Conservation (phyloP, 2,329 filamentous ascomycete species). For the Fusarium sterilihyphosum region DNA sequence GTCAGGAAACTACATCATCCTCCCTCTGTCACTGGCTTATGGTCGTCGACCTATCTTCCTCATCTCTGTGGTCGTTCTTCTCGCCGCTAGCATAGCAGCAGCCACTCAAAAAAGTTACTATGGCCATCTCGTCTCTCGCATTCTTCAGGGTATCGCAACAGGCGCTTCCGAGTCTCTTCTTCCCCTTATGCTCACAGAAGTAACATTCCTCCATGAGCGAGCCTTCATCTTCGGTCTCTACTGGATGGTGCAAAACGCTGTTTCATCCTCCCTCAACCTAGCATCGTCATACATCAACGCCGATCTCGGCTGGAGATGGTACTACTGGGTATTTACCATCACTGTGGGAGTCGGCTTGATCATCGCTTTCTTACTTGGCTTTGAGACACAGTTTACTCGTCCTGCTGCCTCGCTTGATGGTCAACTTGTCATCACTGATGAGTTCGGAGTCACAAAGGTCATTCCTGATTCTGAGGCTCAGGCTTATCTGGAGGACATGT, state of each 20-base stretch:
- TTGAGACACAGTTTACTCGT: constrained; percentile 9
- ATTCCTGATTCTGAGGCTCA: constrained; percentile 13
- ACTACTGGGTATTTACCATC: constrained; percentile 16
- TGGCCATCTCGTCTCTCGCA: neutral
- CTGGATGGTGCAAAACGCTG: constrained; percentile 13
- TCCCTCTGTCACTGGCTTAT: neutral
- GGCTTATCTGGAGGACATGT: constrained; percentile 10
- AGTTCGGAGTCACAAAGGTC: constrained; percentile 8
- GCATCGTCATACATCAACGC: constrained; percentile 14
- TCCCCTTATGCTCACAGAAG: constrained; percentile 7
- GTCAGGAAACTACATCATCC: constrained; percentile 14
- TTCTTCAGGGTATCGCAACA: constrained; percentile 1
- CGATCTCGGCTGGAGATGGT: constrained; percentile 13
- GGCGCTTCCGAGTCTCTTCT: constrained; percentile 10
- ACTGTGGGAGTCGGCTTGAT: constrained; percentile 1
- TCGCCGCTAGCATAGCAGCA: neutral
- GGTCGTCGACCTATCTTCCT: constrained; percentile 10
- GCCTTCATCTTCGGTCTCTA: constrained; percentile 11
- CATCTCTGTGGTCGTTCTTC: neutral
- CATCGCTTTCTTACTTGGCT: constrained; percentile 1
- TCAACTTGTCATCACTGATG: constrained; percentile 10
- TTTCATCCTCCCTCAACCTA: neutral
- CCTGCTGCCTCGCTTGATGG: constrained; percentile 15
- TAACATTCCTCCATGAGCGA: constrained; percentile 7
- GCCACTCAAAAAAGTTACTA: constrained; percentile 2